A percentile compares a stretch with the other conserved stretches of the same genome.
phyloP scores from a whole-genome alignment of 768 basidiomycete species.

The Obba rivulosa region DNA sequence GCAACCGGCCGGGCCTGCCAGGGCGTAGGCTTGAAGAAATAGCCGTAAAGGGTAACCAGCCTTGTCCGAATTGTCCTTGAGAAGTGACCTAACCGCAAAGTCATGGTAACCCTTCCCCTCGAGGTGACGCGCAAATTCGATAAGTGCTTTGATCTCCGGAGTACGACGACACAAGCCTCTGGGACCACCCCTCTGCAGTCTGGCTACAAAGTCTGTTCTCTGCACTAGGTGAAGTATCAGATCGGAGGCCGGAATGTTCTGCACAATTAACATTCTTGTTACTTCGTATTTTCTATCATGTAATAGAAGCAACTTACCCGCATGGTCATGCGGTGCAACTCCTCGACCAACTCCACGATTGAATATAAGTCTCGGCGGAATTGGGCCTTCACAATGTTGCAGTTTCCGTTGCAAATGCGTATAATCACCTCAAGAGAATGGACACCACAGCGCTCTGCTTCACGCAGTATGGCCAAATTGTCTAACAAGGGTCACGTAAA shows the following conservation, averaged over 20 bases:
- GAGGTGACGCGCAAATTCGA: too few species aligned
- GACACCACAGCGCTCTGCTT: slow-evolving; percentile 45
- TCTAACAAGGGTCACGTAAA: too few species aligned
- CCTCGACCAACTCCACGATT: slow-evolving; percentile 9
- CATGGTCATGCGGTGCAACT: slow-evolving; percentile 45
- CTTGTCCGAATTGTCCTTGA: too few species aligned
- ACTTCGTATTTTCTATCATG: too few species aligned
- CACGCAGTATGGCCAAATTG: too few species aligned
- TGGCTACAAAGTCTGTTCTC: slow-evolving; percentile 56
- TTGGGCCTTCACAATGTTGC: slow-evolving; percentile 60
- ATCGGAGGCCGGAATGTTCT: slow-evolving; percentile 59
- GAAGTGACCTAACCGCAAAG: too few species aligned
- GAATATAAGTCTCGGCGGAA: slow-evolving; percentile 47
- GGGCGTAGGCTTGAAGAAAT: slow-evolving; percentile 76
- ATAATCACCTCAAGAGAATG: slow-evolving; percentile 58
- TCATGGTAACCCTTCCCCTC: too few species aligned
- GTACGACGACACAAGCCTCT: too few species aligned
- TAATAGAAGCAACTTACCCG: slow-evolving; percentile 33
- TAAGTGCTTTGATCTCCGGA: too few species aligned
- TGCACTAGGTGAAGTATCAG: slow-evolving; percentile 56
- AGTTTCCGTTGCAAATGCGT: slow-evolving; percentile 52
- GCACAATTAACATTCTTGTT: background rate
- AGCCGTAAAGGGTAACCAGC: too few species aligned
- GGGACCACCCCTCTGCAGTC: slow-evolving; percentile 58
- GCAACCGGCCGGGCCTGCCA: too few species aligned